Conservation (phyloP, 352 stramenopile species). For the Pythium biforme region DNA sequence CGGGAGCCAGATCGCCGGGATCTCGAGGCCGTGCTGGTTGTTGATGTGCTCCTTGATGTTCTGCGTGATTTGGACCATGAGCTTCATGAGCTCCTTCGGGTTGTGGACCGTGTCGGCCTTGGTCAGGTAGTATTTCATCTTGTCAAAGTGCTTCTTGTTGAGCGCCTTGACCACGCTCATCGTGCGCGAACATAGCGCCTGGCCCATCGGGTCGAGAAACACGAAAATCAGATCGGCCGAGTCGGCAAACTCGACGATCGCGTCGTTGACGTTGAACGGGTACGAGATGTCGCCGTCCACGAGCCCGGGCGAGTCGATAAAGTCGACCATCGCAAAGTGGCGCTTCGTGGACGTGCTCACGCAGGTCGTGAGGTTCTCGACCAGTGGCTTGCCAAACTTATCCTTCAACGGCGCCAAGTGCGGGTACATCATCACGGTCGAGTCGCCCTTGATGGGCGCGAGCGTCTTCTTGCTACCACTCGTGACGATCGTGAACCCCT, state of each 20-base stretch:
- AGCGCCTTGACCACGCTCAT: constrained; percentile 68
- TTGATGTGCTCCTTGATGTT: constrained; percentile 69
- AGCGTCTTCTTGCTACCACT: constrained; percentile 52
- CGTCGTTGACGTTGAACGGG: constrained; percentile 64
- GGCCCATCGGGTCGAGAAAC: constrained; percentile 64
- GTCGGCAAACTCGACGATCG: constrained; percentile 54
- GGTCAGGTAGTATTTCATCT: constrained; percentile 65
- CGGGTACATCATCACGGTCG: constrained; percentile 57
- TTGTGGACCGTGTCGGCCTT: constrained; percentile 64
- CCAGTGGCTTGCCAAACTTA: constrained; percentile 55
- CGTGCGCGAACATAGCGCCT: constrained; percentile 63
- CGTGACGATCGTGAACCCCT: constrained; percentile 68
- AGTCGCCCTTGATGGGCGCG: constrained; percentile 63
- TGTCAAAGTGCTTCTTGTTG: constrained; percentile 50
- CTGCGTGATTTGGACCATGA: constrained; percentile 67
- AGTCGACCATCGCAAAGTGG: constrained; percentile 59
- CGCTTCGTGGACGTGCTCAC: constrained; percentile 54
- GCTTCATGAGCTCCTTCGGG: constrained; percentile 65
- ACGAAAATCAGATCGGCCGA: constrained; percentile 64
- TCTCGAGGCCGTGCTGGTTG: constrained; percentile 62
- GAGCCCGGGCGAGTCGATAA: constrained; percentile 70
- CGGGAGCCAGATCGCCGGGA: constrained; percentile 55
- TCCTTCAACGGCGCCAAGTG: constrained; percentile 50
- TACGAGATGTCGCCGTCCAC: constrained; percentile 72
- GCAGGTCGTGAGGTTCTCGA: constrained; percentile 59